Evolutionary conservation across 495 filamentous ascomycete genomes (phyloP).

Genomic region (Talaromyces thailandensis): DNA sequence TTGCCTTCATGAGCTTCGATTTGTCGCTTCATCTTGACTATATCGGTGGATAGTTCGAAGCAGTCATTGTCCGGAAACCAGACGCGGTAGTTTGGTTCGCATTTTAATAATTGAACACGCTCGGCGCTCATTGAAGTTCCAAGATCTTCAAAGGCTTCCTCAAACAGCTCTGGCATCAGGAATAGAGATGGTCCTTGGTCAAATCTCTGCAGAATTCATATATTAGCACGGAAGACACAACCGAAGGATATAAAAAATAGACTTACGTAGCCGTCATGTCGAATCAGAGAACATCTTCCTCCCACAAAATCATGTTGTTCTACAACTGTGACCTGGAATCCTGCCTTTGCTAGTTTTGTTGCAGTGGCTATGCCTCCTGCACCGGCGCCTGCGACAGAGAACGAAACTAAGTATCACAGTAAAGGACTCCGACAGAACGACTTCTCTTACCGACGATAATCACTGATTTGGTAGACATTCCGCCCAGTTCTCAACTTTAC

Average conservation of each 20-base stretch:
- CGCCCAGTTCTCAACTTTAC: neutral
- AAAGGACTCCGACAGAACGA: neutral
- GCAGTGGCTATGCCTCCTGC: slow-evolving; percentile 59
- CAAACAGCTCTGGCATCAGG: slow-evolving; percentile 56
- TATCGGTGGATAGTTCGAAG: slow-evolving; percentile 51
- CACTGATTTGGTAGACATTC: neutral
- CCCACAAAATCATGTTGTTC: slow-evolving; percentile 63
- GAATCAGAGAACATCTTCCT: slow-evolving; percentile 52
- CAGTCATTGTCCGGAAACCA: slow-evolving; percentile 54
- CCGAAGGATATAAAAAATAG: neutral
- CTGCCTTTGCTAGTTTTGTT: slow-evolving; percentile 56
- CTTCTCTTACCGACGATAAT: neutral
- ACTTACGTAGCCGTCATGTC: slow-evolving; percentile 41
- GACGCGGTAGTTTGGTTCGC: slow-evolving; percentile 61
- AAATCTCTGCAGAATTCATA: slow-evolving; percentile 39
- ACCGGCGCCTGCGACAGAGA: slow-evolving; percentile 42
- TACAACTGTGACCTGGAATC: slow-evolving; percentile 54
- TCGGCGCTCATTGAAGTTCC: slow-evolving; percentile 50
- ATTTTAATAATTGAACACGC: slow-evolving; percentile 53
- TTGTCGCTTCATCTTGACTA: slow-evolving; percentile 54
- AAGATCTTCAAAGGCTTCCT: slow-evolving; percentile 53
- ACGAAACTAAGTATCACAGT: neutral
- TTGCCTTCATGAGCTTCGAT: slow-evolving; percentile 57
- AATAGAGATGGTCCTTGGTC: slow-evolving; percentile 65
- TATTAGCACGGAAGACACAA: too few species aligned